A percentile compares a stretch with the other conserved stretches of the same genome.
These are phyloP conservation scores for Oryza coarctata DNA, from an alignment of 176 grass and related monocot genomes.

Conservation along the genomic window DNA sequence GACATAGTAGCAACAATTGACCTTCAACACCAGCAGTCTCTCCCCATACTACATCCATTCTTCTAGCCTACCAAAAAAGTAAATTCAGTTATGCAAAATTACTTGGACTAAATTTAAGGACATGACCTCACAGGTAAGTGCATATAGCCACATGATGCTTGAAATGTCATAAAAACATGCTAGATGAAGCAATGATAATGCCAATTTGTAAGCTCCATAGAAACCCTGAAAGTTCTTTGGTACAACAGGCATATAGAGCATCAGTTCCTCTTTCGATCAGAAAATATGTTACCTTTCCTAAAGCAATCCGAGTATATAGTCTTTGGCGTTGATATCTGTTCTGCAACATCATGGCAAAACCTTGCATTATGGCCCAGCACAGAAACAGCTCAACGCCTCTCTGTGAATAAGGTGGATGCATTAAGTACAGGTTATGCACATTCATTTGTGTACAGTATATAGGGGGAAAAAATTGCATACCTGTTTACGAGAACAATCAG, in stretches of 20 bases:
- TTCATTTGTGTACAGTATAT: conserved; percentile 13
- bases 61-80: conserved; percentile 67
- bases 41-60: conserved; percentile 99
- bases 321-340: conserved; percentile 99
- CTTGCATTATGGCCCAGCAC: conserved; percentile 97
- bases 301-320: conserved; percentile 96
- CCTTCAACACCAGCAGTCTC: conserved; percentile 99
- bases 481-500: conserved; percentile 89
- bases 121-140: neutral
- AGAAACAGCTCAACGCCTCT: conserved; percentile 93
- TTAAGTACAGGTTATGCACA: conserved; percentile 19
- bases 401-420: conserved; percentile 53
- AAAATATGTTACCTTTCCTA: conserved; percentile 77
- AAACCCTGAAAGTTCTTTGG: neutral
- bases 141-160: conserved; percentile 20
- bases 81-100: neutral
- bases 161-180: neutral
- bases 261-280: neutral
- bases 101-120: conserved; percentile 5
- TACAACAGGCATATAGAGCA: neutral
- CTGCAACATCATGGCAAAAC: conserved; percentile 94
- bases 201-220: conserved; percentile 17
- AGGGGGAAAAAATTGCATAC: conserved; percentile 33
- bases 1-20: conserved; percentile 84
- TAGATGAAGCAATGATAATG: conserved; percentile 1